Evolutionary conservation across 2,329 filamentous ascomycete species (phyloP).

Genomic region (Fusarium veterinarium): DNA sequence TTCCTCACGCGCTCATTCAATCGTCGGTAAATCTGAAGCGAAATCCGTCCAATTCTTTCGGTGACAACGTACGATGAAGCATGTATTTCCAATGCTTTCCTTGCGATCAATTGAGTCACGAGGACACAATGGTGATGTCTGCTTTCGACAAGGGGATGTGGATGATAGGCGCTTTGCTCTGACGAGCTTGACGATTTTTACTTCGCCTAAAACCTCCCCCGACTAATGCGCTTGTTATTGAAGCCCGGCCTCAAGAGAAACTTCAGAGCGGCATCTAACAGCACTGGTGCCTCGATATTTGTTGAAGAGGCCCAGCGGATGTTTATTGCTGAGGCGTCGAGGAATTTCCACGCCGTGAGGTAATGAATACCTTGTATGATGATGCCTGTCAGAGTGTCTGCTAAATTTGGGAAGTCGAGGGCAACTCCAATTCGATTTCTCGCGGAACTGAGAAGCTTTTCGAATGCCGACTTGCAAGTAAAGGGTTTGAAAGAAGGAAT

Average conservation of each 20-base stretch:
- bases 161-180: slow-evolving; percentile 7
- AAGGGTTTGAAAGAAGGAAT: slow-evolving; percentile 5
- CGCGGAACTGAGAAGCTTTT: not conserved
- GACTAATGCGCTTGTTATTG: not conserved
- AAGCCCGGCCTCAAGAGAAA: not conserved
- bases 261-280: not conserved
- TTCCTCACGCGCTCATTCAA: slow-evolving; percentile 6
- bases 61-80: not conserved
- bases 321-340: not conserved
- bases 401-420: slow-evolving; percentile 3
- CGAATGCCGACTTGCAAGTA: not conserved
- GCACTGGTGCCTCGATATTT: not conserved
- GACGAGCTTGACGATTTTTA: not conserved
- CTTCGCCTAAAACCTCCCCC: not conserved
- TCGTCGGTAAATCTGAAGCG: not conserved
- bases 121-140: not conserved
- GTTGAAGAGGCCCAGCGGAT: not conserved
- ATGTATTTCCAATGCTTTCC: not conserved
- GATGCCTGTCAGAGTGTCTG: slow-evolving; percentile 16
- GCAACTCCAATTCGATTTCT: not conserved
- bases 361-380: not conserved
- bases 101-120: slow-evolving; percentile 9
- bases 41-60: slow-evolving; percentile 5
- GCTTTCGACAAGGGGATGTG: not conserved
- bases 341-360: not conserved